Evolutionary conservation across 306 rosid species (phyloP), one percentile per base, ranked within the genome.

Genomic region (Fragaria ananassa): DNA sequence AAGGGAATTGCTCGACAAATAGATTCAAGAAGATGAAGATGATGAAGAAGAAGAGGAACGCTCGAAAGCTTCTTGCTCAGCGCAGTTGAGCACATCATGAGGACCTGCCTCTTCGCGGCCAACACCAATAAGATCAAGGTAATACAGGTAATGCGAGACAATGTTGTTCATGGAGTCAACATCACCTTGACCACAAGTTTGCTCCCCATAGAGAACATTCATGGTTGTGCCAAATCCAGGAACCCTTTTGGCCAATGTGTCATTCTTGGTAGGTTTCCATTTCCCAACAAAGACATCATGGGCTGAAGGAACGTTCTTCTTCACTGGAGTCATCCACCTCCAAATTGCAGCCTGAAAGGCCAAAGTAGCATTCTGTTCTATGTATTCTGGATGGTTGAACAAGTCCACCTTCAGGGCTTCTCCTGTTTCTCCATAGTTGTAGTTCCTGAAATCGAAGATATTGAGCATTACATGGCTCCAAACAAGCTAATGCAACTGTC

Each of bases 281-380:
- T 86, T 87, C 29, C 97, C 98, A 27, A 94, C 93, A 1, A 94
- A 91, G 68, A n/a, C 90, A 8, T 94, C 98, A 13, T 94, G 98
- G 25, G 96, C 90, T 9, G 98, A 91, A 68, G 98, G 98, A 78
- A 86, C 89, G 25, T 75, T 51, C 90, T 90, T 91, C 85, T 85
- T 91, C 19, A 68, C 44, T 23, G 98, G 96, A 3, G 89, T 90
- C 96, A 94, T 91, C 98, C 98, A 94, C 85, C 83, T 91, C 91
- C 93, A 90, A 6, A 94, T 88, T 37, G 98, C 97, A 65, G 98
- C 93, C 84, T 91, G 97, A 91, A 91, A 94, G 34, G 98, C 98
- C 6, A 94, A 76, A 54, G 98, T 88, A 34, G 97, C 98, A 65
- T 94, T 94, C 82, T 94, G 90, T 79, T 94, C 98, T 46, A 94